Percentiles rank a stretch among this genome's conserved stretches.
These are phyloP conservation scores for Rhynchospora breviuscula DNA, from an alignment of 176 grass and related monocot genomes.

Conservation along the genomic window DNA sequence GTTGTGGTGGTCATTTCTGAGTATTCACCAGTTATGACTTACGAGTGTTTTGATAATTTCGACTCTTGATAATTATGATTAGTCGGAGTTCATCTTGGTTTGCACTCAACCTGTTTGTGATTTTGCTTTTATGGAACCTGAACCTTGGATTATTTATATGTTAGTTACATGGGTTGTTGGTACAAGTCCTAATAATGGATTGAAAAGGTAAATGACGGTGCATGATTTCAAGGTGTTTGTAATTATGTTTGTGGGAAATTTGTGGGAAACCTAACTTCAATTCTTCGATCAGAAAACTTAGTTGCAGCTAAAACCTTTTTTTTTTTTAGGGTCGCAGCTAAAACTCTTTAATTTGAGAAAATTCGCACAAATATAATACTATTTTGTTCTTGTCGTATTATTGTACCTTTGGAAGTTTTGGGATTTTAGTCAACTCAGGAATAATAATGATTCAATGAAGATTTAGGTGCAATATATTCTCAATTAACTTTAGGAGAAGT, in stretches of 20 bases:
- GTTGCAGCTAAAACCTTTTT: too few relatives aligned
- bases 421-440: too few relatives aligned
- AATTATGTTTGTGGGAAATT: neutral
- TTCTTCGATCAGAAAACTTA: neutral
- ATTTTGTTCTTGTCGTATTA: too few relatives aligned
- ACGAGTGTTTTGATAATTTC: neutral
- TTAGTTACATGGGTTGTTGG: neutral
- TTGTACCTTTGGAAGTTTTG: too few relatives aligned
- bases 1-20: constrained; percentile 38
- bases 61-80: neutral
- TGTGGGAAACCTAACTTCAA: neutral
- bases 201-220: neutral
- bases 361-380: too few relatives aligned
- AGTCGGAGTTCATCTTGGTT: neutral
- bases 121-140: neutral
- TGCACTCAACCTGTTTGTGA: constrained; percentile 3
- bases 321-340: neutral
- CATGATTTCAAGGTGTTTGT: neutral
- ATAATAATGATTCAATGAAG: too few relatives aligned
- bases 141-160: neutral
- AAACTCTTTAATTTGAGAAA: too few relatives aligned
- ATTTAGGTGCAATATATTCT: too few relatives aligned
- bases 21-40: neutral
- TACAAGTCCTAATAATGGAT: neutral
- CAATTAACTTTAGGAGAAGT: too few relatives aligned